Conservation (phyloP, 1,139 yeast genomes). For the Geotrichum candidum region DNA sequence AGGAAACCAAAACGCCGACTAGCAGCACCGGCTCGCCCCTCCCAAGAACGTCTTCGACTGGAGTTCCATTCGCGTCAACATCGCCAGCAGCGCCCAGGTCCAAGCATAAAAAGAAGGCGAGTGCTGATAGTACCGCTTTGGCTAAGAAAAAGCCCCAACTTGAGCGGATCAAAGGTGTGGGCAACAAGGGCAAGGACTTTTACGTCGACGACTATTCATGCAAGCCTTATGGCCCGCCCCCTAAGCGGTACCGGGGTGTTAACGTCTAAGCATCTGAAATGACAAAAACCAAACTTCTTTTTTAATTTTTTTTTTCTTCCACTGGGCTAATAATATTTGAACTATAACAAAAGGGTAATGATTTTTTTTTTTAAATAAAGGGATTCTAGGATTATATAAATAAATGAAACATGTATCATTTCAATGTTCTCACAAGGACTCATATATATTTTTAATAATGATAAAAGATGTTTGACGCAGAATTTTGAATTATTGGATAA, state of each 20-base stretch:
- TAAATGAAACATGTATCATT: neutral
- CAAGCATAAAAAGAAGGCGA: neutral
- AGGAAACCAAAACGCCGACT: neutral
- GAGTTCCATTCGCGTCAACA: neutral
- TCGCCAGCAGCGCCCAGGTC: neutral
- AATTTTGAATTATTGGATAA: neutral
- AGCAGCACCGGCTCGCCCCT: neutral
- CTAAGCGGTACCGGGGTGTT: conserved; percentile 29
- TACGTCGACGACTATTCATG: conserved; percentile 28
- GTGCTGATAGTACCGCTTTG: neutral
- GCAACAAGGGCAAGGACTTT: neutral
- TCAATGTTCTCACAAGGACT: neutral
- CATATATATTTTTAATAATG: neutral
- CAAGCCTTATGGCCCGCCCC: conserved; percentile 33
- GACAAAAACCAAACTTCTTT: no score
- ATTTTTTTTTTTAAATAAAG: neutral
- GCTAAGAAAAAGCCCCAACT: neutral
- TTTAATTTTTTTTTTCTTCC: no score
- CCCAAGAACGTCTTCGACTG: neutral
- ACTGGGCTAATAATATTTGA: neutral
- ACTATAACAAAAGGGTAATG: neutral
- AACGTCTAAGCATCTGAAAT: conserved; percentile 17
- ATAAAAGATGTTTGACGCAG: neutral
- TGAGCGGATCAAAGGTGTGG: conserved; percentile 7
- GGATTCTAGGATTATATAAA: neutral